Evolutionary conservation across 169 alveolate genomes (phyloP).

Genomic region (Plasmodium sp.): DNA sequence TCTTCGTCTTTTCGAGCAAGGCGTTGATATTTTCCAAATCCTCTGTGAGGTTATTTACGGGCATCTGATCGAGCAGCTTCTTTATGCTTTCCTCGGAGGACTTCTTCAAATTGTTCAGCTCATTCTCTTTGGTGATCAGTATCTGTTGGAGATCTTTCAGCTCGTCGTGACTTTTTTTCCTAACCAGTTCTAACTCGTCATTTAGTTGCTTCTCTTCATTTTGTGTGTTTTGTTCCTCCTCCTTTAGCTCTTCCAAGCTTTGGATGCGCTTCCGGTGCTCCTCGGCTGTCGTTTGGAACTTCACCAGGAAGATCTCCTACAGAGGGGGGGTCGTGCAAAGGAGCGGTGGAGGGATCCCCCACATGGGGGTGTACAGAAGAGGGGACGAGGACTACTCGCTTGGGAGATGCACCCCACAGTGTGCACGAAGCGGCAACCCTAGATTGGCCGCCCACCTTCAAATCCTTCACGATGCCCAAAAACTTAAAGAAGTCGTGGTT

Average conservation of each 20-base stretch:
- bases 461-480: slow-evolving; percentile 19
- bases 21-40: slow-evolving; percentile 42
- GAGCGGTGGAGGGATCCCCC: background rate
- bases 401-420: background rate
- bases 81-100: slow-evolving; percentile 34
- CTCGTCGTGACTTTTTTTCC: slow-evolving; percentile 49
- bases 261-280: slow-evolving; percentile 11
- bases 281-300: slow-evolving; percentile 59
- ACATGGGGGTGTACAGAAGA: too few relatives aligned
- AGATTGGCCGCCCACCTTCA: background rate
- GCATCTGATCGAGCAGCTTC: slow-evolving; percentile 12
- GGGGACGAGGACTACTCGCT: background rate
- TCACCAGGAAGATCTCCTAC: slow-evolving; percentile 34
- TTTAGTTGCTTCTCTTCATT: slow-evolving; percentile 65
- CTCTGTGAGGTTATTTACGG: slow-evolving; percentile 30
- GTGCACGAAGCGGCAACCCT: background rate
- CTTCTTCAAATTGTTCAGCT: slow-evolving; percentile 15
- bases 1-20: slow-evolving; percentile 58
- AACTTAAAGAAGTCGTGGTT: slow-evolving; percentile 64
- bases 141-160: slow-evolving; percentile 9
- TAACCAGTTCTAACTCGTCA: slow-evolving; percentile 36
- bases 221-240: slow-evolving; percentile 50
- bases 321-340: background rate
- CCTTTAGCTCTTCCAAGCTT: slow-evolving; percentile 22
- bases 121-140: slow-evolving; percentile 36